Base-by-base conservation (phyloP, 2,329 filamentous ascomycete species). In the Incumbomyces delicatus region DNA sequence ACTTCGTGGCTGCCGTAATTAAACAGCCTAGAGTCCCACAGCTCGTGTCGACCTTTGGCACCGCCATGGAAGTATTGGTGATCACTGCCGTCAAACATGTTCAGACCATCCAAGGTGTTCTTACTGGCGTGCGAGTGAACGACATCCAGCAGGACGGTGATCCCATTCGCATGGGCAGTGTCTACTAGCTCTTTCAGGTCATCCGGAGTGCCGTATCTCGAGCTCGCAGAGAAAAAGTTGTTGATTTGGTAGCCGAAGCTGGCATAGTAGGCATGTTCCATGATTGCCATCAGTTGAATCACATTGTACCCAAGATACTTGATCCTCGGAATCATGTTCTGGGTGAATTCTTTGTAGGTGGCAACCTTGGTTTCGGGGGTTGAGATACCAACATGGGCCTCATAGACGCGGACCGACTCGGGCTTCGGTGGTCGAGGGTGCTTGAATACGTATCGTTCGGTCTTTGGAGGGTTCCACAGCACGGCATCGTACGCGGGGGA, bases 261-360 rank as follows among this genome's bases (percentile, higher is more conserved):
- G 59, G 92, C 92, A 64, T 98, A 98, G 74, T 98, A 98, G 41
- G 92, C 92, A 67, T 98, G 92, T 64, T 98, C 92, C 90, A 98
- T 98, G 61, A 98, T 76, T 38, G 92, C 92, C 92, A 98, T 98
- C 53, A 98, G 75, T 64, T 98, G 92, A 57, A 98, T 96, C 46
- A 89, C 85, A 63, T 98, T 96, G 73, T 98, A 98, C 34, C 90
- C 92, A 36, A 96, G 73, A 53, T 80, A 72, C 61, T 89, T 83
- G 69, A 98, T 96, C 48, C 90, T 80, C 13, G 90, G 89, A 6
- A 98, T 77, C 76, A 95, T 88, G 64, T 86, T 87, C 60, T 81
- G 75, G 2, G 90, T 96, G 65, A 98, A 98, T 68, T 98, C 89
- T 66, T 95, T 95, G 77, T 95, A 98, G 6, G 87, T 94, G 2